Base-by-base conservation (phyloP, 208 protist genomes). In the Trypanosoma rangeli region DNA sequence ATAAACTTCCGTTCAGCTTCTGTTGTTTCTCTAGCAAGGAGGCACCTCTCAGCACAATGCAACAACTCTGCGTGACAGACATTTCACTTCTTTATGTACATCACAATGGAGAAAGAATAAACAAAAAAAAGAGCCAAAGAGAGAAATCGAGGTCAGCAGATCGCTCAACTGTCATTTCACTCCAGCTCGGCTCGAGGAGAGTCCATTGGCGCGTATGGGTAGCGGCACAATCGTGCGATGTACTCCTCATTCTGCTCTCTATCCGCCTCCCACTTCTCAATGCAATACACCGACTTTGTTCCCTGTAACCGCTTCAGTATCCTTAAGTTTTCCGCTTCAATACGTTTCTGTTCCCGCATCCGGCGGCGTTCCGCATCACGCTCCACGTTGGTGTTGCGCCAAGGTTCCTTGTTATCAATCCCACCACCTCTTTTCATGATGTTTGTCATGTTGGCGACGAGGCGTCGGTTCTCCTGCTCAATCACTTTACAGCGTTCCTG, bases 351-450 rank as follows among this genome's bases (percentile, higher is more conserved):
- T 56, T 80, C 60, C 31, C 64, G 59, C 1, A 70, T 29, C 20
- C 86, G 83, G 15, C 66, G 71, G 54, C 71, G 78, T 65, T 92
- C 72, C 18, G 83, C 85, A 66, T 77, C 69, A 37, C 78, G 69
- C 18, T 64, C 76, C 20, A 66, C 84, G 53, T 86, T 80, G 63
- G 76, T 46, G 46, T 76, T 73, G 3, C 76, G 73, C 83, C 83
- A 92, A 37, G 86, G 86, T 64, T 82, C 80, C 35, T 69, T 80
- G 50, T 84, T 92, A 70, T 92, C 86, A 33, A 92, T 73, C 48
- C 75, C 74, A 53, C 86, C 81, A 16, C 74, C 75, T 16, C 74
- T 80, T 29, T 85, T 68, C 84, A 89, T 92, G 59, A 92, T 92
- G 63, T 79, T 54, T 44, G 82, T 64, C 79, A 92, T 86, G 55